These are phyloP conservation scores for Kandelia obovata DNA, from an alignment of 345 rosid species.

Conservation along the genomic window DNA sequence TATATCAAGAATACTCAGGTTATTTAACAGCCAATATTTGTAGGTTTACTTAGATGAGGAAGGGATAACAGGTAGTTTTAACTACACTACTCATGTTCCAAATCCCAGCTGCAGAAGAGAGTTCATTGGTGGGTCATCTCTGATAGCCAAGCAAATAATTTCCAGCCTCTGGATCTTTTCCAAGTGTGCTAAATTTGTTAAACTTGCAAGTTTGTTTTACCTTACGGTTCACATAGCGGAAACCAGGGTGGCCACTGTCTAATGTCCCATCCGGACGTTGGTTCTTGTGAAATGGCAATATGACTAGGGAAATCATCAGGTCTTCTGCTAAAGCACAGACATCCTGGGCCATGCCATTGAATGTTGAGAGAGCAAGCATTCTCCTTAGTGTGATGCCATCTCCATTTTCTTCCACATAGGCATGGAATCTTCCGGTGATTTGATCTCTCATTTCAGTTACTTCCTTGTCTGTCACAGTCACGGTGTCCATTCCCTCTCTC, in stretches of 20 bases:
- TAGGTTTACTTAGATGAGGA: too few species aligned
- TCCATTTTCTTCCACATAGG: conserved; percentile 51
- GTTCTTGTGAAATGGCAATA: conserved; percentile 77
- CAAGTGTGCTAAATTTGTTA: too few species aligned
- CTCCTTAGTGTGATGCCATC: conserved; percentile 63
- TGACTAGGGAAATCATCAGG: conserved; percentile 58
- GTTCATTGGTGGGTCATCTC: too few species aligned
- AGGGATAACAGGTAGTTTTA: too few species aligned
- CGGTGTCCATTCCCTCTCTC: conserved; percentile 42
- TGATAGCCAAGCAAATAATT: too few species aligned
- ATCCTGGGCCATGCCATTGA: conserved; percentile 69
- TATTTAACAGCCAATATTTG: too few species aligned
- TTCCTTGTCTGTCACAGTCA: conserved; percentile 52
- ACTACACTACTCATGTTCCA: too few species aligned
- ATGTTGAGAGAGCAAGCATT: conserved; percentile 76
- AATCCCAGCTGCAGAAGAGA: too few species aligned
- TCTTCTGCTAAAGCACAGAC: conserved; percentile 71
- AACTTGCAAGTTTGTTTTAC: conserved; percentile 26
- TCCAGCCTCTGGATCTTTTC: too few species aligned
- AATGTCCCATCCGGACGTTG: conserved; percentile 54
- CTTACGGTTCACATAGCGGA: conserved; percentile 85
- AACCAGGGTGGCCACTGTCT: conserved; percentile 63
- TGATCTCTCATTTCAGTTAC: conserved; percentile 77
- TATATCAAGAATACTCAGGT: too few species aligned
- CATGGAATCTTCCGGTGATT: conserved; percentile 48